phyloP scores from a whole-genome alignment of 768 basidiomycete species.

The Calocybe cyanea region DNA sequence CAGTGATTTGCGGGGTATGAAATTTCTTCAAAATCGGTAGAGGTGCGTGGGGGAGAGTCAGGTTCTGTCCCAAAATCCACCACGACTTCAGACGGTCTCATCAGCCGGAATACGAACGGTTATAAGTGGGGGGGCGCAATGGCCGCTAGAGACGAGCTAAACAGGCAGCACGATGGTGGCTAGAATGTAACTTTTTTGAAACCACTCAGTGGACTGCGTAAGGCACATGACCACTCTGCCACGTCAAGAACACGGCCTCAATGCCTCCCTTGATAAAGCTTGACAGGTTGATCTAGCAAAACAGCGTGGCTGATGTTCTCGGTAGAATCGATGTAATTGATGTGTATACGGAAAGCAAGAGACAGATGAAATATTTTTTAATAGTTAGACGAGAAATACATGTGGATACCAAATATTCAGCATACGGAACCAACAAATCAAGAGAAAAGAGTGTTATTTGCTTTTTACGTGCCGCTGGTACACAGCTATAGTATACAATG shows the following conservation, averaged over 20 bases:
- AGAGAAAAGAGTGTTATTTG: constrained; percentile 29
- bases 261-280: too few species aligned
- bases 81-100: constrained; percentile 63
- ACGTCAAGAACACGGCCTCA: constrained; percentile 24
- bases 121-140: constrained; percentile 2
- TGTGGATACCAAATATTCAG: constrained; percentile 12
- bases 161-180: neutral
- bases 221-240: constrained; percentile 28
- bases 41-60: constrained; percentile 44
- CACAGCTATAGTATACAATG: constrained; percentile 16
- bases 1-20: constrained; percentile 47
- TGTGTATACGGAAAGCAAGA: neutral
- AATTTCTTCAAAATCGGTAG: constrained; percentile 72
- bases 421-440: constrained; percentile 1
- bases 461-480: constrained; percentile 25
- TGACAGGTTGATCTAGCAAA: too few species aligned
- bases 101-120: constrained; percentile 30
- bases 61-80: constrained; percentile 64
- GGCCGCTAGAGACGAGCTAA: constrained; percentile 7
- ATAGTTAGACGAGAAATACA: neutral
- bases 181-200: constrained; percentile 1
- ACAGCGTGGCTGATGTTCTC: constrained; percentile 9
- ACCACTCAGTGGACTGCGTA: constrained; percentile 4
- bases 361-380: constrained; percentile 5
- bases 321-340: too few species aligned